Evolutionary conservation across 2,329 filamentous ascomycete species (phyloP), one percentile per base, ranked within the genome.

Genomic region (Alternaria ethzedia): DNA sequence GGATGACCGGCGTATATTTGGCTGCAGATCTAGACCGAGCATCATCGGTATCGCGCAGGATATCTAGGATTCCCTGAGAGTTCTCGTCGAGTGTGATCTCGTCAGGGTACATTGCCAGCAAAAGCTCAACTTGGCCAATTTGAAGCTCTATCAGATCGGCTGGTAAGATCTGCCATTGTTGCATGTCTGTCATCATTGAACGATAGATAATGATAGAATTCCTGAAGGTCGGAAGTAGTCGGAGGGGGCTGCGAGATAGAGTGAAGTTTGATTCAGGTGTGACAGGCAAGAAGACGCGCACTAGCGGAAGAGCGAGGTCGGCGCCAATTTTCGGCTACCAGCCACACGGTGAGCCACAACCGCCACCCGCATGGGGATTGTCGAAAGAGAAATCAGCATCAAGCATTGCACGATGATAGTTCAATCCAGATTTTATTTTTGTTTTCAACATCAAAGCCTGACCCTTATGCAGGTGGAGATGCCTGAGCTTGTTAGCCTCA

Each of bases 71-170:
- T 1, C 49, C 30, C 17, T 61, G 32, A 3, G 66, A 62, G 6
- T 51, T 20, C 4, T 62, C 55, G 4, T 70, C 66, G 20, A 75
- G 58, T 8, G 12, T 47, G 6, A 69, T 57, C 8, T 75, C 72
- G 5, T 71, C 70, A 5, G 70, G 73, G 43, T 75, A 76, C 74
- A 76, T 76, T 3, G 74, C 72, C 32, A 70, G 57, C 23, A 76
- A 45, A 15, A 76, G 67, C 54, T 76, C 74, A 43, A 76, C 66
- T 50, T 75, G 73, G 23, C 72, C 72, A 23, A 76, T 66, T 21
- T 76, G 74, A 4, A 75, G 66, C 62, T 76, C 74, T 12, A 76
- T 44, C 7, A 75, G 56, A 5, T 73, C 70, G 3, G 50, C 57
- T 9, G 74, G 74, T 11, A 76, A 61, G 3, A 72, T 30, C 6